These are phyloP conservation scores for Tulasnella calospora DNA, from an alignment of 768 basidiomycete genomes.

Conservation along the genomic window DNA sequence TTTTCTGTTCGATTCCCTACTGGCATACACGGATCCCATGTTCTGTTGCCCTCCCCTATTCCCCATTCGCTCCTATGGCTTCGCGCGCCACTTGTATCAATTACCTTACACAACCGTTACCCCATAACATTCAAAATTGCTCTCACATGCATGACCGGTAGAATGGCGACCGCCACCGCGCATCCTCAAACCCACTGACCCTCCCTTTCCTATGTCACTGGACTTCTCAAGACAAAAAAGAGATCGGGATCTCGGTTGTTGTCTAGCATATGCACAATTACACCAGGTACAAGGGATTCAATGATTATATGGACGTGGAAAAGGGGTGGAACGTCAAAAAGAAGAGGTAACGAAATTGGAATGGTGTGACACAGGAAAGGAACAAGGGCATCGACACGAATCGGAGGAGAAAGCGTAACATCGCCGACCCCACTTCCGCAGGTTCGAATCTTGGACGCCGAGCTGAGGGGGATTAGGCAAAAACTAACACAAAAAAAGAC, in stretches of 20 bases:
- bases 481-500: background rate
- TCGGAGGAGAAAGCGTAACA: constrained; percentile 9
- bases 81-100: background rate
- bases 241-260: background rate
- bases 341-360: constrained; percentile 4
- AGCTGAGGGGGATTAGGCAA: background rate
- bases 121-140: background rate
- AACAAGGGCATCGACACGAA: background rate
- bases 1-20: background rate
- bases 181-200: background rate
- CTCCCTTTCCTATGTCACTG: background rate
- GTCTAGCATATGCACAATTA: constrained; percentile 2
- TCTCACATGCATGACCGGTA: background rate
- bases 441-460: background rate
- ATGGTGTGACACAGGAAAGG: background rate
- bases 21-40: background rate
- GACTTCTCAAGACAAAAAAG: constrained; percentile 1
- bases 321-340: background rate
- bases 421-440: constrained; percentile 6
- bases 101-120: constrained; percentile 4
- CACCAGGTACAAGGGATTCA: constrained; percentile 11
- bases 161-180: background rate
- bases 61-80: background rate
- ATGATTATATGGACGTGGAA: constrained; percentile 2
- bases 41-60: background rate